These are phyloP conservation scores for Aspergillus sp. DNA, from an alignment of 2,329 filamentous ascomycete species.

Conservation along the genomic window DNA sequence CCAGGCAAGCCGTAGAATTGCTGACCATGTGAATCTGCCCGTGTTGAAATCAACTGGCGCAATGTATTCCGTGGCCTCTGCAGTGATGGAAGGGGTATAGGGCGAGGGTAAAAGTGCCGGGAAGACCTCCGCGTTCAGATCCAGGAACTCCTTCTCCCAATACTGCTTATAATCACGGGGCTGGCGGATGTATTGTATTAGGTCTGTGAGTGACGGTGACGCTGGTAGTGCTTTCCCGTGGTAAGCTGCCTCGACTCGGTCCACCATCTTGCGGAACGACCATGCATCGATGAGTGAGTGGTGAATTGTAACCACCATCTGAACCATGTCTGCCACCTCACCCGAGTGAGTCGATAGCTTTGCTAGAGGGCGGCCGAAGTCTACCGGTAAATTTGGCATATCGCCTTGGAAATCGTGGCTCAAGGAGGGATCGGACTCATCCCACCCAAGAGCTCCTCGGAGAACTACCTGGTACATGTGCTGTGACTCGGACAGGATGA, in stretches of 20 bases:
- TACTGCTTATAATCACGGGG: background rate
- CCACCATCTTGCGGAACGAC: background rate
- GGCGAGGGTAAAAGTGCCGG: background rate
- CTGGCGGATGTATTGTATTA: background rate
- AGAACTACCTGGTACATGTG: background rate
- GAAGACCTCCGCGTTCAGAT: background rate
- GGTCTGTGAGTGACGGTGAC: background rate
- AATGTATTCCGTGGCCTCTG: background rate
- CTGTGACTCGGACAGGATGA: background rate
- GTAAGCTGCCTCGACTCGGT: background rate
- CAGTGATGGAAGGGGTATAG: background rate
- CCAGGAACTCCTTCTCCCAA: background rate
- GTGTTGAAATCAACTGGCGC: background rate
- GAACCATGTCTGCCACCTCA: background rate
- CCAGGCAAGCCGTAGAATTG: background rate
- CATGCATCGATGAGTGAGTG: background rate
- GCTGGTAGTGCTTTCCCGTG: background rate
- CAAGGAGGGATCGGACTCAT: background rate
- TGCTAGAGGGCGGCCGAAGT: background rate
- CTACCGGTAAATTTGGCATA: background rate
- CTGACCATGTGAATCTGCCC: background rate
- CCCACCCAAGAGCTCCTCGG: background rate
- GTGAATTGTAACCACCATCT: background rate
- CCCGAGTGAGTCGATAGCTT: background rate
- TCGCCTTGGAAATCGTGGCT: too few species aligned